These are phyloP conservation scores for Conticribra weissflogii DNA, from an alignment of 108 stramenopile species.

Conservation along the genomic window DNA sequence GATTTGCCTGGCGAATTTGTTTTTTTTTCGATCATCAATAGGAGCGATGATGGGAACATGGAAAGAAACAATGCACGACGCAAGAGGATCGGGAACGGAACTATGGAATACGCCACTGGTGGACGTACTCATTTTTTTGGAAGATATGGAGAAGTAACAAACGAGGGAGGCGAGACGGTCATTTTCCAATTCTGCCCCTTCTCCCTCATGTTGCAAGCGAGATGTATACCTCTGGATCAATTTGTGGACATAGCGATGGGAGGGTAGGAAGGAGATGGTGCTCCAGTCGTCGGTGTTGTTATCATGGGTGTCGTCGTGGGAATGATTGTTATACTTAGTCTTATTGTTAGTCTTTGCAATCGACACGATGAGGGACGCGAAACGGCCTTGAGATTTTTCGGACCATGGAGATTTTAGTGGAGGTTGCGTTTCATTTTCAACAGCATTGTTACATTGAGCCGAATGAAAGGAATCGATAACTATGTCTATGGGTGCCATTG, in stretches of 20 bases:
- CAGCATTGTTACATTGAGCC: not conserved
- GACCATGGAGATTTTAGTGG: not conserved
- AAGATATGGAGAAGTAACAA: constrained; percentile 35
- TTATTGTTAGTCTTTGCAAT: not conserved
- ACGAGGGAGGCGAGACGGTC: constrained; percentile 34
- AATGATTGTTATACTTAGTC: not conserved
- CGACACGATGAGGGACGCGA: constrained; percentile 21
- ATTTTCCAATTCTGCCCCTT: constrained; percentile 17
- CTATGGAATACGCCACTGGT: too few species aligned
- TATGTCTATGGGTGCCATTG: constrained; percentile 27
- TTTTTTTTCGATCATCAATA: not conserved
- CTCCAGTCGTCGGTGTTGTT: constrained; percentile 7
- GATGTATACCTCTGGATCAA: constrained; percentile 45
- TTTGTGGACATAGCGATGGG: constrained; percentile 47
- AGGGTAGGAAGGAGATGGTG: constrained; percentile 33
- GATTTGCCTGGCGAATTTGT: not conserved
- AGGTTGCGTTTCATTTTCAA: not conserved
- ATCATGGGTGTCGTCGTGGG: not conserved
- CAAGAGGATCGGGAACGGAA: constrained; percentile 36
- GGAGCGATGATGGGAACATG: constrained; percentile 15
- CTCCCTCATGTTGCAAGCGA: constrained; percentile 26
- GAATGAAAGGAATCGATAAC: constrained; percentile 23
- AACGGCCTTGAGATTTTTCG: constrained; percentile 7
- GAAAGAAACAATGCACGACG: constrained; percentile 52
- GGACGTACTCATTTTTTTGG: constrained; percentile 1